These are phyloP conservation scores for Ogataea paradorogensis DNA, from an alignment of 805 yeast species.

Conservation along the genomic window DNA sequence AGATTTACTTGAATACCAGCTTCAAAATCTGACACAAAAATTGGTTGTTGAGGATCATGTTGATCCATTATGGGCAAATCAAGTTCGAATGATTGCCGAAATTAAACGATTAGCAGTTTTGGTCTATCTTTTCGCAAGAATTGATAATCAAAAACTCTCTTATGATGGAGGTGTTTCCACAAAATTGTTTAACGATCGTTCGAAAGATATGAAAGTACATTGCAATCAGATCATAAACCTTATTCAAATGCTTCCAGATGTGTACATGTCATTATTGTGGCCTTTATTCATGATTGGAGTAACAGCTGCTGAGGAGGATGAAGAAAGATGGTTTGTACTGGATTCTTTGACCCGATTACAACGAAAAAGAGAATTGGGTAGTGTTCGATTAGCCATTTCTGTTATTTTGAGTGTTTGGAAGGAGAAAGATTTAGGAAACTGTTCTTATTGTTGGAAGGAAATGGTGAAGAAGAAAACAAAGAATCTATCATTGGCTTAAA, in stretches of 20 bases:
- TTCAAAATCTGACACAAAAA: constrained; percentile 26
- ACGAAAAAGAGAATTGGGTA: constrained; percentile 35
- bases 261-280: constrained; percentile 40
- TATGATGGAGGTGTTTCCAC: constrained; percentile 15
- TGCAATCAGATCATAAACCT: constrained; percentile 26
- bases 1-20: constrained; percentile 27
- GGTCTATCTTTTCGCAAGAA: constrained; percentile 36
- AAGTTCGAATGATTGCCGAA: constrained; percentile 35
- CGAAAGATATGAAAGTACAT: constrained; percentile 16
- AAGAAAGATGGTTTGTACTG: constrained; percentile 39
- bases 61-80: constrained; percentile 18
- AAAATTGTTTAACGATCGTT: constrained; percentile 7
- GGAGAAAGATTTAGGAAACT: constrained; percentile 35
- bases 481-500: background rate
- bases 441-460: constrained; percentile 35
- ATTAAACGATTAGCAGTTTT: constrained; percentile 37
- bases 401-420: constrained; percentile 40
- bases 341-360: constrained; percentile 35
- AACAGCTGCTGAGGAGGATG: constrained; percentile 36
- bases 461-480: constrained; percentile 18
- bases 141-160: constrained; percentile 28
- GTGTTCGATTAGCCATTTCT: constrained; percentile 36
- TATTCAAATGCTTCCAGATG: constrained; percentile 27
- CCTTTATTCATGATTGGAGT: constrained; percentile 40
- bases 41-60: constrained; percentile 17